Evolutionary conservation across 2,329 filamentous ascomycete species (phyloP).

Genomic region (Zymoseptoria tritici): DNA sequence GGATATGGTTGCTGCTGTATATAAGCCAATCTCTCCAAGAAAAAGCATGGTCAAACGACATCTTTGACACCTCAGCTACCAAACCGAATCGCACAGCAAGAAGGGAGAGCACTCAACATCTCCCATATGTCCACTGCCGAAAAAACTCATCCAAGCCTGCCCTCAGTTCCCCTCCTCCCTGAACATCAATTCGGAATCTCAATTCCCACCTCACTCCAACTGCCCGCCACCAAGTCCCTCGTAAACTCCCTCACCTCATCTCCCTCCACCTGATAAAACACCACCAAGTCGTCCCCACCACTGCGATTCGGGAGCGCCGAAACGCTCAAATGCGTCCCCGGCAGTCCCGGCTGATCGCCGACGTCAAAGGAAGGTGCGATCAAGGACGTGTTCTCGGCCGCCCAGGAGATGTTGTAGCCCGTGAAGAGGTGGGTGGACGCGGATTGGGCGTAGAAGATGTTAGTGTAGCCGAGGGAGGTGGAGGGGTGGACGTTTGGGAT

Average conservation of each 20-base stretch:
- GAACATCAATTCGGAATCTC: slow-evolving; percentile 9
- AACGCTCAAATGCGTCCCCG: slow-evolving; percentile 36
- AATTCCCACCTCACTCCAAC: slow-evolving; percentile 22
- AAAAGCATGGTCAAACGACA: too few species aligned
- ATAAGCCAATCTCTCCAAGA: too few species aligned
- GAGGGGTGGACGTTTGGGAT: slow-evolving; percentile 34
- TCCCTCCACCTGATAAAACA: slow-evolving; percentile 29
- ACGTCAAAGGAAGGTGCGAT: slow-evolving; percentile 29
- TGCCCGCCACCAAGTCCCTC: slow-evolving; percentile 25
- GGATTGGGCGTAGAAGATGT: slow-evolving; percentile 37
- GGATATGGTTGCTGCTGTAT: too few species aligned
- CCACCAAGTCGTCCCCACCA: slow-evolving; percentile 25
- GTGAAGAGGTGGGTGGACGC: slow-evolving; percentile 28
- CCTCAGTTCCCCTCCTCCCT: background rate
- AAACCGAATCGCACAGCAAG: too few species aligned
- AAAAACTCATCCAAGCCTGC: background rate
- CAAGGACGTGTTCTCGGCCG: slow-evolving; percentile 34
- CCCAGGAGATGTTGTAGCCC: slow-evolving; percentile 34
- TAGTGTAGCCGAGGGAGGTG: slow-evolving; percentile 37
- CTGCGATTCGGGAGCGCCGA: slow-evolving; percentile 29
- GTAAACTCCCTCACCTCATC: slow-evolving; percentile 24
- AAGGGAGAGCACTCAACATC: too few species aligned
- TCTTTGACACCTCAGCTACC: too few species aligned
- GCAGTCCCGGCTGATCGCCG: slow-evolving; percentile 28
- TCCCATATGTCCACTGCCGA: too few species aligned